phyloP scores from a whole-genome alignment of 306 rosid genomes.

The Sesbania bispinosa region DNA sequence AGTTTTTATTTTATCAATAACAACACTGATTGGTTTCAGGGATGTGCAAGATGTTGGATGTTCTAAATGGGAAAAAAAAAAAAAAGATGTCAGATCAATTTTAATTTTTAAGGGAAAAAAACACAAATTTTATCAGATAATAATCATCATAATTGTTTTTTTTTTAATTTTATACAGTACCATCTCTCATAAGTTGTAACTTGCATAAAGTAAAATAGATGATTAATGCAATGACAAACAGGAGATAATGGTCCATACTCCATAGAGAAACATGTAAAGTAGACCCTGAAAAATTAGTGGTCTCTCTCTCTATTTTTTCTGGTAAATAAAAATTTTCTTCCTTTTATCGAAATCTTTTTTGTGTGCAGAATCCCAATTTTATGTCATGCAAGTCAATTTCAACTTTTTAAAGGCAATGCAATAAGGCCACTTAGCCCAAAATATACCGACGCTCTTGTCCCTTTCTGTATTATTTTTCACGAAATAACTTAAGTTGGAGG shows the following conservation, averaged over 20 bases:
- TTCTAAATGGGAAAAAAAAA: too few relatives aligned
- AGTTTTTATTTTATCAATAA: too few relatives aligned
- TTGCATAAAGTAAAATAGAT: not conserved
- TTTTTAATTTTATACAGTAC: too few relatives aligned
- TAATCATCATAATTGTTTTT: too few relatives aligned
- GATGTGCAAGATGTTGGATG: too few relatives aligned
- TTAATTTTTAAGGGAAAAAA: too few relatives aligned
- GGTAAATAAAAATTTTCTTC: not conserved
- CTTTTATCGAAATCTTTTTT: not conserved
- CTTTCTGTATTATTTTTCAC: constrained; percentile 16
- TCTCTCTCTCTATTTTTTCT: not conserved
- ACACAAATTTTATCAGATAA: too few relatives aligned
- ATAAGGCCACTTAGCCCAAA: constrained; percentile 12
- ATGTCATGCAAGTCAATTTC: constrained; percentile 29
- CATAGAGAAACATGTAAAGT: not conserved
- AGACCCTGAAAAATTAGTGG: not conserved
- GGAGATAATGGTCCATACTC: not conserved
- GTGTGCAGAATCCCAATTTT: constrained; percentile 2
- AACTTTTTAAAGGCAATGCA: constrained; percentile 10
- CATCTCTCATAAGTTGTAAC: not conserved
- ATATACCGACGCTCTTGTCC: constrained; percentile 14
- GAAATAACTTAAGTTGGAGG: constrained; percentile 24
- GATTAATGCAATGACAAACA: not conserved
- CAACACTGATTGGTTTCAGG: too few relatives aligned
- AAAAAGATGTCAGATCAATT: too few relatives aligned